These are phyloP conservation scores for Basipetospora chlamydospora DNA, from an alignment of 2,329 filamentous ascomycete species.

Conservation along the genomic window DNA sequence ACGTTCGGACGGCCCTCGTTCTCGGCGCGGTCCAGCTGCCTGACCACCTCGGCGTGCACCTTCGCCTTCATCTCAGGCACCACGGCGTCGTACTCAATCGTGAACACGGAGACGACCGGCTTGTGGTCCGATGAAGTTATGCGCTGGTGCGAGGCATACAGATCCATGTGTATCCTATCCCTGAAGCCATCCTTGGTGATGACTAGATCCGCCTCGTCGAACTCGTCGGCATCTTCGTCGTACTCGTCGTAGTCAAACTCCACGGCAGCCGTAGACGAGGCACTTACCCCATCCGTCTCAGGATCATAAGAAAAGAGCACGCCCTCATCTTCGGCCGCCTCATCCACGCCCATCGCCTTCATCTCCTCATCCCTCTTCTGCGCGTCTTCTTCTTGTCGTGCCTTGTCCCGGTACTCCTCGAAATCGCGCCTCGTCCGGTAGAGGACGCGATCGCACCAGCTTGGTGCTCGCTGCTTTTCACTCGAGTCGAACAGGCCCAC, in stretches of 20 bases:
- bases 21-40: constrained; percentile 77
- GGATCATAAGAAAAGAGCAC: constrained; percentile 87
- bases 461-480: constrained; percentile 82
- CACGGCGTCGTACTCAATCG: constrained; percentile 72
- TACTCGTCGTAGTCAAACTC: constrained; percentile 47
- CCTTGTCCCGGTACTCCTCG: constrained; percentile 46
- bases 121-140: constrained; percentile 94
- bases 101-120: constrained; percentile 72
- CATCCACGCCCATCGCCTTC: constrained; percentile 62
- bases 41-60: constrained; percentile 73
- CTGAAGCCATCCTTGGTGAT: constrained; percentile 42
- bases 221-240: constrained; percentile 29
- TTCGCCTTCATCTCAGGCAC: constrained; percentile 72
- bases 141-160: constrained; percentile 79
- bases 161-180: constrained; percentile 39
- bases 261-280: constrained; percentile 52
- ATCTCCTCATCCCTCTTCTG: constrained; percentile 71
- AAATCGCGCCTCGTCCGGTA: constrained; percentile 65
- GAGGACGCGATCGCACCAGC: constrained; percentile 92
- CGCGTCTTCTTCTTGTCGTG: constrained; percentile 50
- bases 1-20: constrained; percentile 77
- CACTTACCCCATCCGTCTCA: constrained; percentile 61
- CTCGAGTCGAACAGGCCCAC: constrained; percentile 87
- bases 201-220: constrained; percentile 28
- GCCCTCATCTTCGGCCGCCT: constrained; percentile 61